Percentiles rank a stretch among this genome's conserved stretches.
Evolutionary conservation across 1,284 basidiomycete genomes (phyloP).

Genomic region (Trichosporon ovoides): DNA sequence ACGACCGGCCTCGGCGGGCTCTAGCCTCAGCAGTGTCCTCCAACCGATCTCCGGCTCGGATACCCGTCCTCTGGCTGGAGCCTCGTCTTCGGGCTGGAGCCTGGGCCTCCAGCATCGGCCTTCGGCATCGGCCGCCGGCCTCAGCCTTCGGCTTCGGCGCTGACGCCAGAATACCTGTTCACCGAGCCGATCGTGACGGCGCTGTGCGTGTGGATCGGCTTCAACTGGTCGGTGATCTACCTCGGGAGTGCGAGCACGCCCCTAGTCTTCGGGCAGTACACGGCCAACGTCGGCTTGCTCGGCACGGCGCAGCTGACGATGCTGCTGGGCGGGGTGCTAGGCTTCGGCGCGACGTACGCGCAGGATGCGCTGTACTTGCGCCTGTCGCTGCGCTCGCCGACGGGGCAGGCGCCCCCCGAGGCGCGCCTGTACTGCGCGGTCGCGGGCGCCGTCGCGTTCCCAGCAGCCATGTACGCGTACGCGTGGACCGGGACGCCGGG

Average conservation of each 20-base stretch:
- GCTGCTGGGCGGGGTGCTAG: slow-evolving; percentile 62
- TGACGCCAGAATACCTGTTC: slow-evolving; percentile 42
- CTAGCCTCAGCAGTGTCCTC: too few relatives aligned
- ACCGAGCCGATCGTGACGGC: slow-evolving; percentile 52
- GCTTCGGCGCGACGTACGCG: slow-evolving; percentile 60
- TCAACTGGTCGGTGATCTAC: slow-evolving; percentile 46
- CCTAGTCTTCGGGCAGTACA: slow-evolving; percentile 40
- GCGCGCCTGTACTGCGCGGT: slow-evolving; percentile 50
- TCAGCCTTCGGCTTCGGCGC: too few relatives aligned
- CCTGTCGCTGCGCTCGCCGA: slow-evolving; percentile 23
- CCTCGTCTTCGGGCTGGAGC: too few relatives aligned
- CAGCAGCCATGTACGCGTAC: slow-evolving; percentile 31
- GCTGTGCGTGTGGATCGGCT: slow-evolving; percentile 50
- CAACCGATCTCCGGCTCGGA: too few relatives aligned
- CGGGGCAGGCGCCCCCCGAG: slow-evolving; percentile 50
- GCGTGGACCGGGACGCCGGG: slow-evolving; percentile 43
- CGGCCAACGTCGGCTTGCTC: slow-evolving; percentile 32
- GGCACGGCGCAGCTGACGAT: slow-evolving; percentile 36
- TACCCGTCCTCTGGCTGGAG: too few relatives aligned
- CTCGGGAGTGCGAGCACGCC: slow-evolving; percentile 32
- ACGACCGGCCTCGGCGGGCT: too few relatives aligned
- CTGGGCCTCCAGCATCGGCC: too few relatives aligned
- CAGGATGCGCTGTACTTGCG: slow-evolving; percentile 37
- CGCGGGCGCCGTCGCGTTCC: slow-evolving; percentile 43
- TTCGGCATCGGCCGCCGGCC: too few relatives aligned